Evolutionary conservation across 139 green algal species (phyloP), one percentile per base, ranked within the genome.

Genomic region (Chara braunii): DNA sequence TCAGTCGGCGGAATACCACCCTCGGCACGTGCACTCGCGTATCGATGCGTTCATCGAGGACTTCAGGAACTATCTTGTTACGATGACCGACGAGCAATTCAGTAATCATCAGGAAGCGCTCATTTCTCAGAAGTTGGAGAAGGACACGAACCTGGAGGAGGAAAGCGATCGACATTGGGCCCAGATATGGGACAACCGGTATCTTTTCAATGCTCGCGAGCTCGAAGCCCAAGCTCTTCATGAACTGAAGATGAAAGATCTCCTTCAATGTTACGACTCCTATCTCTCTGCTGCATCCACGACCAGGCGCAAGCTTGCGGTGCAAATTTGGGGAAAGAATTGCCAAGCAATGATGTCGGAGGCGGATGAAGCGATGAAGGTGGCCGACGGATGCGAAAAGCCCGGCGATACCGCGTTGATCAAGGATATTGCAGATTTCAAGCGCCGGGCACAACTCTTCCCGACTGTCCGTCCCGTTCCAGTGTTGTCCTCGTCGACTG

Each of bases 101-200:
- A 77, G 85, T 51, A 61, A 75, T 14, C 76, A 97, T 65, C 74
- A 81, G 23, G 40, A 55, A 1, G 77, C 89, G 3, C 70, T 96
- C 29, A 74, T 85, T 24, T 50, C 61, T 14, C 62, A 68, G 48
- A 95, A 96, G 78, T 60, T 91, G 62, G 69, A 83, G 50, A 86
- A 89, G 61, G 84, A 88, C 72, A 61, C 74, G 1, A 80, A 28
- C 26, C 64, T 95, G 51, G 29, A 44, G 2, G 88, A 97, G 28
- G 88, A 95, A 68, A 80, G 64, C 23, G 72, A 87, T 43, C 72
- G 86, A 12, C 64, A 81, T 18, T 96, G 90, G 90, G 86, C 89
- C 18, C 70, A 83, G 33, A 81, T 96, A 22, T 78, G 60, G 64
- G 68, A 77, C 37, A 22, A 35, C 7, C 51, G 67, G 62, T 73